Base-by-base conservation (phyloP, 2,329 filamentous ascomycete genomes). In the Oidium heveae region DNA sequence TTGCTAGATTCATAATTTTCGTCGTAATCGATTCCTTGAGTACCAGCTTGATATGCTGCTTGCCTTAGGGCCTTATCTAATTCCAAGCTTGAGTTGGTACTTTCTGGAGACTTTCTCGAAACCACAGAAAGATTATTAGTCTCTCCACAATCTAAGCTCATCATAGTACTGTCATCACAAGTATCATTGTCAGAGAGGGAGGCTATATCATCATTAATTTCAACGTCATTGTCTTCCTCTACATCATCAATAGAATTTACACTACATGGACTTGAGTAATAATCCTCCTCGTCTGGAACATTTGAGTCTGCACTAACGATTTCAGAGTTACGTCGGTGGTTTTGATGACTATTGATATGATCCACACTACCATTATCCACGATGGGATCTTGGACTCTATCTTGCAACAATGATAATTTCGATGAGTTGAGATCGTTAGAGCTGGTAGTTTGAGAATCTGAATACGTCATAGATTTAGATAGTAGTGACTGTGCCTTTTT, bases 251-350 rank as follows among this genome's bases (percentile, higher is more conserved):
- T 70, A 63, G 67, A 73, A 58, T 73, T 75, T 49, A 72, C 75
- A 59, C 86, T 89, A 63, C 84, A 82, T 9, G 87, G 77, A 56
- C 84, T 91, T 0, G 86, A 91, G 15, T 84, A 86, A 55, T 81
- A 74, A 5, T 75, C 78, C 55, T 80, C 73, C 53, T 83, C 76
- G 18, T 82, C 79, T 0, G 74, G 73, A 57, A 81, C 75, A 61
- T 80, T 76, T 62, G 81, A 79, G 61, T 79, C 75, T 65, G 78
- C 72, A 0, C 76, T 71, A 7, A 78, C 73, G n/a, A 79, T 76
- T 1, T 73, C 80, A 6, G 83, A 86, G 66, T 77, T 83, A 58
- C 81, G 71, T 54, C 80, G 71, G 13, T 28, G 24, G 24, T 3
- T 28, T 28, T 28, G 24, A 28, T 28, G 24, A 28, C 3, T 28